Percentiles rank a stretch among this genome's conserved stretches.
Conservation (phyloP, 2,329 filamentous ascomycete genomes). For the Phialophora verrucosa region DNA sequence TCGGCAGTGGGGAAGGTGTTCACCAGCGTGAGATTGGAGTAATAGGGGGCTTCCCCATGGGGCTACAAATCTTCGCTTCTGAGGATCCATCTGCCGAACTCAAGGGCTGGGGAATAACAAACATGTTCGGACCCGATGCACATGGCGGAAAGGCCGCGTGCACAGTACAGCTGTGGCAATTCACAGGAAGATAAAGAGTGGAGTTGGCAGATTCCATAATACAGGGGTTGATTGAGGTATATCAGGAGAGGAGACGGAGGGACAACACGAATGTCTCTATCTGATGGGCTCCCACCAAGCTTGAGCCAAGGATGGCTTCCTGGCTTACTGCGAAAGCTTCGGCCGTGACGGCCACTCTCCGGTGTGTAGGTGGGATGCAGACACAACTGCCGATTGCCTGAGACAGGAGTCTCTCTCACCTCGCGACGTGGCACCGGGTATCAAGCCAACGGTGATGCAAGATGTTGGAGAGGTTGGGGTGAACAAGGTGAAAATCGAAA, state of each 20-base stretch:
- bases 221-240: not conserved
- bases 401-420: not conserved
- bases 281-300: not conserved
- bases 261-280: not conserved
- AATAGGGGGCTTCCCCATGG: constrained; percentile 21
- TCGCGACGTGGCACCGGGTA: not conserved
- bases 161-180: not conserved
- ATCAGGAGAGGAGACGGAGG: not conserved
- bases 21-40: constrained; percentile 14
- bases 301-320: not conserved
- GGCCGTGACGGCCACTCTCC: constrained; percentile 15
- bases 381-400: constrained; percentile 16
- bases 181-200: not conserved
- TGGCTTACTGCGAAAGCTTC: constrained; percentile 4
- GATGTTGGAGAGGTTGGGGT: not conserved
- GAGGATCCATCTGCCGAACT: constrained; percentile 18
- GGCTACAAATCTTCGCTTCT: not conserved
- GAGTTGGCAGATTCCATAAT: not conserved
- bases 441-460: not conserved
- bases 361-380: constrained; percentile 8
- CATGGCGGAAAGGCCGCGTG: not conserved
- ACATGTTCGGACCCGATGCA: not conserved
- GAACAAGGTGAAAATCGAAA: not conserved
- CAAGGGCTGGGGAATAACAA: not conserved
- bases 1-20: constrained; percentile 18